phyloP scores from a whole-genome alignment of 176 grass and related monocot genomes.

The Rhynchospora breviuscula region DNA sequence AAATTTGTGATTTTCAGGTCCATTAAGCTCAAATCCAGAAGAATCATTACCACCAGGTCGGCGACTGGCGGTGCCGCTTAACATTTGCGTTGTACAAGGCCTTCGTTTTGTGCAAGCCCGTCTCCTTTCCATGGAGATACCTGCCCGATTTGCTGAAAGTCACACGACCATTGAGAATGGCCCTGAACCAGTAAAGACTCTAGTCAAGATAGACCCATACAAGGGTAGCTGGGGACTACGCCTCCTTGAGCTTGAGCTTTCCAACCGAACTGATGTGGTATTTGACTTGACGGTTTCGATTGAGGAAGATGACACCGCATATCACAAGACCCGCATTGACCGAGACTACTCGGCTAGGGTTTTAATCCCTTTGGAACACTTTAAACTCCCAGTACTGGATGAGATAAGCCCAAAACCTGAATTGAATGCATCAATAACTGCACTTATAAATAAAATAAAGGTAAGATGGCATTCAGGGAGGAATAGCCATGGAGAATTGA shows the following conservation, averaged over 20 bases:
- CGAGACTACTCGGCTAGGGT: slow-evolving; percentile 92
- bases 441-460: slow-evolving; percentile 97
- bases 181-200: slow-evolving; percentile 16
- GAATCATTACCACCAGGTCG: slow-evolving; percentile 71
- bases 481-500: slow-evolving; percentile 93
- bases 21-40: slow-evolving; percentile 27
- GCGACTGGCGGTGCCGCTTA: slow-evolving; percentile 70
- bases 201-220: slow-evolving; percentile 87
- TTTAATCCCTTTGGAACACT: slow-evolving; percentile 88
- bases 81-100: slow-evolving; percentile 87
- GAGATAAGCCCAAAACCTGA: slow-evolving; percentile 94
- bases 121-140: slow-evolving; percentile 92
- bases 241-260: slow-evolving; percentile 93
- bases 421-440: slow-evolving; percentile 76
- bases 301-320: slow-evolving; percentile 36
- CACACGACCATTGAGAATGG: slow-evolving; percentile 35
- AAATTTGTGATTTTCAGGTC: slow-evolving; percentile 40
- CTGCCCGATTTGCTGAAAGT: slow-evolving; percentile 51
- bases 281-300: slow-evolving; percentile 87
- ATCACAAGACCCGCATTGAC: slow-evolving; percentile 87
- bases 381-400: slow-evolving; percentile 95
- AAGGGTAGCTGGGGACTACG: slow-evolving; percentile 81
- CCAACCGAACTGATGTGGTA: slow-evolving; percentile 93
- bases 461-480: slow-evolving; percentile 94
- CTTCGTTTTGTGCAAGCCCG: slow-evolving; percentile 83